Base-by-base conservation (phyloP, 2,329 filamentous ascomycete genomes). In the Hypoxylon sp. region DNA sequence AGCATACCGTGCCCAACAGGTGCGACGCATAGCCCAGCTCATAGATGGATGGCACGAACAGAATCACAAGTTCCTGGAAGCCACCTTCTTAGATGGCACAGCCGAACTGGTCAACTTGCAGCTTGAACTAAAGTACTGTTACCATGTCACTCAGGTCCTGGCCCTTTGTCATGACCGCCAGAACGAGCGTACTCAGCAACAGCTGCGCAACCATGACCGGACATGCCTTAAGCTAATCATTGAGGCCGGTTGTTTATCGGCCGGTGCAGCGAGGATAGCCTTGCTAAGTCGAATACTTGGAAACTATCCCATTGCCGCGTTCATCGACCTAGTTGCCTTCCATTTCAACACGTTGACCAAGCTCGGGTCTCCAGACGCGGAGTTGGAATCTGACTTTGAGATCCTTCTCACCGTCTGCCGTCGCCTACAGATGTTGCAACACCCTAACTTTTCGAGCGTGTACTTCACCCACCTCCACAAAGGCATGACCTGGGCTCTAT, bases 91-190 rank as follows among this genome's bases (percentile, higher is more conserved):
- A 37, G 40, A 57, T 27, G 14, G 25, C 13, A 25, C 14, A 46
- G 31, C 46, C n/a, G 70, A 69, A 22, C 5, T 55, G 8, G 37
- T 60, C 11, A 31, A 61, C 5, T 25, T 63, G 11, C 62, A 62
- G 8, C 42, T 72, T 6, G 72, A 73, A 55, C 51, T 73, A 49
- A 44, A 51, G 0, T 73, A 73, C 22, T 66, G 70, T 3, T 72
- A 68, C 33, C 71, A 66, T n/a, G 64, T 73, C 20, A 70, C 72
- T 13, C 68, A 72, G 50, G 61, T 74, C 3, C 66, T 74, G 7
- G 51, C 65, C n/a, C 64, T 74, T 6, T 64, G 62, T 7, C 66
- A 61, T 31, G 71, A 73, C 13, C 57, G 61, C 40, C 30, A 54
- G 27, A 64, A 59, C 31, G 66, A 70, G 33, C 30, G 55, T 6